Evolutionary conservation across 306 rosid species (phyloP), one percentile per base, ranked within the genome.

Genomic region (Prinsepia uniflora): DNA sequence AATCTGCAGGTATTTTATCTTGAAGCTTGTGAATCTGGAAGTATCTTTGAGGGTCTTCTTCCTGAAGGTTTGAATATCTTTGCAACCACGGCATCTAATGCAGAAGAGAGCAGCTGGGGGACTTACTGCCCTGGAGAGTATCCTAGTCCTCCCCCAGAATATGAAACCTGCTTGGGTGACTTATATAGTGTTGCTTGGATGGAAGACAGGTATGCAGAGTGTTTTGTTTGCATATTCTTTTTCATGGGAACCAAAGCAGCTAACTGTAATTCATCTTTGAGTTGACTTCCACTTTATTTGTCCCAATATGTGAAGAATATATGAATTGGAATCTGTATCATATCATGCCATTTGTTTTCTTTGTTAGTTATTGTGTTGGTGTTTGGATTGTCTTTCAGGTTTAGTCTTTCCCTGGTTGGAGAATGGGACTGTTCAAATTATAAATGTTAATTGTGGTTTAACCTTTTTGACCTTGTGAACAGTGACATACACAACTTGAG

Each of bases 1-100:
- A 67, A 52, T 22, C 70, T 79, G 75, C 77, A 92, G 98, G 98
- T 92, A 61, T 89, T 92, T 83, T 92, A 92, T 83, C 90, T 92
- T 3, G 98, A 92, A 81, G 98, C 98, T 70, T 92, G 98, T 78
- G 98, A 92, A 76, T 92, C 98, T 20, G 96, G 96, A 83, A 92
- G 98, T 75, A 89, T 92, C 79, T 92, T 92, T 75, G 96, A 92
- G 75, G 98, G 96, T 50, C 85, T 92, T 87, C 97, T 95, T 72
- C 92, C 90, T 1, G 78, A 84, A 80, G 95, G 87, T 70, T 79
- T 89, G 73, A 87, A 89, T 81, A 87, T 92, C 67, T 92, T 87
- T 83, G 92, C 95, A 65, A 92, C 96, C 49, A 92, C 98, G 6
- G 96, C 98, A 36, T 44, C 98, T 53, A 92, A 89, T 76, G 92